Percentiles rank a stretch among this genome's conserved stretches.
Evolutionary conservation across 1,284 basidiomycete genomes (phyloP).

Genomic region (Apiotrichum sp.): DNA sequence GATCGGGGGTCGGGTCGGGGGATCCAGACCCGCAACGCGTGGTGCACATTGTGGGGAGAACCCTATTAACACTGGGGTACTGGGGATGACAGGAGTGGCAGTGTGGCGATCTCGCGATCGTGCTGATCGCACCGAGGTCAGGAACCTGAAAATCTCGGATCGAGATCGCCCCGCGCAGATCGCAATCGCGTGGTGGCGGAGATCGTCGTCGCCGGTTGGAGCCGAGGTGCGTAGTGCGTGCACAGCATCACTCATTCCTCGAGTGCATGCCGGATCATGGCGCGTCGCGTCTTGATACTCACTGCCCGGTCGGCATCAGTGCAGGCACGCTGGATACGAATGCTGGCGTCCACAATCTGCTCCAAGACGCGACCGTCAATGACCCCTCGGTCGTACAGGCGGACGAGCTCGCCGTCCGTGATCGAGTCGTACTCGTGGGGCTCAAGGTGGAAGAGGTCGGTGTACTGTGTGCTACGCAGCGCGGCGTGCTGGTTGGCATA

Average conservation of each 20-base stretch:
- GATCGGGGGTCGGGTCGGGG: no score
- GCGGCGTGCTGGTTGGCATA: not conserved
- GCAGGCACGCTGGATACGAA: slow-evolving; percentile 19
- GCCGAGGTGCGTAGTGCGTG: no score
- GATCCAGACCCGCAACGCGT: no score
- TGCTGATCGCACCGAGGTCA: no score
- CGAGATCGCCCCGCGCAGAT: no score
- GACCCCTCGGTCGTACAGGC: slow-evolving; percentile 17
- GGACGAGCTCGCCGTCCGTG: slow-evolving; percentile 20
- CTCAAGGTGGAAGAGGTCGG: slow-evolving; percentile 18
- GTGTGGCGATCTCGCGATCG: no score
- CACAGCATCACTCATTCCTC: slow-evolving; percentile 6
- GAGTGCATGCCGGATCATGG: slow-evolving; percentile 20
- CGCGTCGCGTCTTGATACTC: slow-evolving; percentile 19
- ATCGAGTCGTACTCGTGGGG: slow-evolving; percentile 22
- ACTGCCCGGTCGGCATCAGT: slow-evolving; percentile 19
- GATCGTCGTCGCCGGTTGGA: no score
- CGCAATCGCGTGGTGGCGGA: no score
- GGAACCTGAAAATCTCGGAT: no score
- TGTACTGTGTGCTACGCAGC: slow-evolving; percentile 11
- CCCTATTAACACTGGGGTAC: no score
- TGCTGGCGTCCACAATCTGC: slow-evolving; percentile 19
- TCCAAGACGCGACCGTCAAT: slow-evolving; percentile 15
- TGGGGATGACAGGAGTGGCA: no score
- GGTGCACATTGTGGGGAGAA: no score